Percentiles rank a stretch among this genome's conserved stretches.
Conservation (phyloP, 176 grass and related monocot genomes). For the Musa itinerans region DNA sequence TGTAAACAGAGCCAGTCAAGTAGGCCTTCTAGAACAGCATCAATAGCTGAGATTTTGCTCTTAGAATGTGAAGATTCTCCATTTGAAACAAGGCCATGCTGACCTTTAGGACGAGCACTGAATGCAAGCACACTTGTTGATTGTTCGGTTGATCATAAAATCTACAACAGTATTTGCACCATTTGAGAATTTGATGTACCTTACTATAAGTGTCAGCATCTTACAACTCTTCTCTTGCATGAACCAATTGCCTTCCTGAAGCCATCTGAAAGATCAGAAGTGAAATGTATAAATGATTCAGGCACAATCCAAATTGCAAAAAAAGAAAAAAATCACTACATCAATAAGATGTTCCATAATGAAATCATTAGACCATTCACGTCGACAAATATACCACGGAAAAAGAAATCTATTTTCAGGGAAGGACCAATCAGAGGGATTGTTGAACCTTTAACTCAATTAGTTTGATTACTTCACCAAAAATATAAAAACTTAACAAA, state of each 20-base stretch:
- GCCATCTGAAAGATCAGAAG: conserved; percentile 44
- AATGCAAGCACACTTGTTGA: conserved; percentile 24
- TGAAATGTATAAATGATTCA: background rate
- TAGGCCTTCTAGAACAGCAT: conserved; percentile 69
- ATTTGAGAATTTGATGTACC: background rate
- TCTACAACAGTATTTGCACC: background rate
- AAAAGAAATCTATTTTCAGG: background rate
- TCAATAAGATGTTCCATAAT: background rate
- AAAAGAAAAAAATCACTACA: background rate
- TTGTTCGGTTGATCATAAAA: background rate
- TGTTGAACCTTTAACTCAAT: background rate
- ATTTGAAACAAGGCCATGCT: conserved; percentile 47
- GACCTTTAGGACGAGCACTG: conserved; percentile 66
- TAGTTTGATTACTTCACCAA: no score
- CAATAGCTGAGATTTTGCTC: conserved; percentile 62
- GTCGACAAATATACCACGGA: background rate
- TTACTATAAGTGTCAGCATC: conserved; percentile 39
- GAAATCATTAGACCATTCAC: background rate
- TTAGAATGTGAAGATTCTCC: conserved; percentile 80
- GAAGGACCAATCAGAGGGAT: background rate
- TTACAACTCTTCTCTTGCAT: conserved; percentile 90
- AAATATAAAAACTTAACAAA: no score
- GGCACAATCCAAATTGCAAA: background rate
- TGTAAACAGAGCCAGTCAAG: conserved; percentile 88
- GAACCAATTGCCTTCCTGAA: conserved; percentile 88